Conservation (phyloP, 495 filamentous ascomycete genomes). For the Hypoxylon crocopeplum region DNA sequence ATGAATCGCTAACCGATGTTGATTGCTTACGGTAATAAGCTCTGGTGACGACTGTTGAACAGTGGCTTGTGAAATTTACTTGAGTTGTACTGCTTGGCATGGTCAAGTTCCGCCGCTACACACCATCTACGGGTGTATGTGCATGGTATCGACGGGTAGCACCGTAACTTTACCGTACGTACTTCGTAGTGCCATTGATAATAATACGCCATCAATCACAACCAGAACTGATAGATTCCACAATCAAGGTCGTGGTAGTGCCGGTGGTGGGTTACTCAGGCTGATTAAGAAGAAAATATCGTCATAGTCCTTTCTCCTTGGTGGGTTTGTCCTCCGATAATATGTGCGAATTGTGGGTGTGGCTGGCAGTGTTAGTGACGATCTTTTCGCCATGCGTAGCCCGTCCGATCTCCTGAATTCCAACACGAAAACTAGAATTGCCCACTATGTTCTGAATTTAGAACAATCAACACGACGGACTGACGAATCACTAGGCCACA, state of each 20-base stretch:
- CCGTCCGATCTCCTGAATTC: constrained; percentile 19
- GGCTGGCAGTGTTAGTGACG: constrained; percentile 29
- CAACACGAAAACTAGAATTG: constrained; percentile 27
- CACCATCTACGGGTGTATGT: neutral
- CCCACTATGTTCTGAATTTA: constrained; percentile 22
- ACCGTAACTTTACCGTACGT: constrained; percentile 22
- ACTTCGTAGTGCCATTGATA: neutral
- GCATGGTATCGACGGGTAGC: constrained; percentile 4
- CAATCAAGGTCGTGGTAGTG: neutral
- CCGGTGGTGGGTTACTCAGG: constrained; percentile 27
- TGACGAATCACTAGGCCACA: constrained; percentile 20
- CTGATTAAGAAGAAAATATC: constrained; percentile 21
- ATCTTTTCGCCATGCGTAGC: constrained; percentile 35
- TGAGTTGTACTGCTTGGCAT: neutral
- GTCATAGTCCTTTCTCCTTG: constrained; percentile 26
- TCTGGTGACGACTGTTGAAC: constrained; percentile 5
- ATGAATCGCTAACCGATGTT: no score
- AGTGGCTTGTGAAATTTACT: constrained; percentile 18
- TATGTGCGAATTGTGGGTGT: constrained; percentile 26
- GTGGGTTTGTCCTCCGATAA: constrained; percentile 17
- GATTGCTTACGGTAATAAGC: no score
- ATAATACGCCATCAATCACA: neutral
- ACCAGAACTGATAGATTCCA: constrained; percentile 12
- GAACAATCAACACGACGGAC: constrained; percentile 17
- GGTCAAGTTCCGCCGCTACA: neutral